These are phyloP conservation scores for Fragaria vesca DNA, from an alignment of 306 rosid species.

Conservation along the genomic window DNA sequence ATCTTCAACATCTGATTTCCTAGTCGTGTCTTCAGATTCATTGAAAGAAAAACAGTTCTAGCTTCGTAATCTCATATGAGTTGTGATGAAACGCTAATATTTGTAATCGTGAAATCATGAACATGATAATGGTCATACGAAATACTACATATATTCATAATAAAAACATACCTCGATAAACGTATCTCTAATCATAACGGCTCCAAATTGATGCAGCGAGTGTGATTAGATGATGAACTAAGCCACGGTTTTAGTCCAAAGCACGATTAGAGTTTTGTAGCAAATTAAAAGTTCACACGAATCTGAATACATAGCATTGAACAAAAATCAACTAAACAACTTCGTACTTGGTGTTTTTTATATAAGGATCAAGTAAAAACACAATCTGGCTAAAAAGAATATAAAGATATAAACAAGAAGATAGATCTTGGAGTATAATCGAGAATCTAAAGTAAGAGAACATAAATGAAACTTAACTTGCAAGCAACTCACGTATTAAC, in stretches of 20 bases:
- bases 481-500: not conserved
- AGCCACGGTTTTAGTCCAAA: not conserved
- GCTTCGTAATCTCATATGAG: no score
- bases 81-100: no score
- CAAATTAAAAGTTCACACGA: not conserved
- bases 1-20: no score
- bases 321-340: not conserved
- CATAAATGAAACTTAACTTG: not conserved
- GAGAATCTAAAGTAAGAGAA: not conserved
- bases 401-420: not conserved
- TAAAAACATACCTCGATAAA: not conserved
- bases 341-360: not conserved
- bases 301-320: not conserved
- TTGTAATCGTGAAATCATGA: no score
- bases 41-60: no score
- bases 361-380: not conserved
- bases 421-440: not conserved
- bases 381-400: not conserved
- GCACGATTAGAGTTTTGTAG: not conserved
- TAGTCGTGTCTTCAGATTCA: no score
- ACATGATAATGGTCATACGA: not conserved
- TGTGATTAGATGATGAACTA: not conserved
- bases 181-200: not conserved
- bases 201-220: not conserved
- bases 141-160: not conserved